These are phyloP conservation scores for Polygonum maritimum DNA, from an alignment of 148 eudicot genomes.

Conservation along the genomic window DNA sequence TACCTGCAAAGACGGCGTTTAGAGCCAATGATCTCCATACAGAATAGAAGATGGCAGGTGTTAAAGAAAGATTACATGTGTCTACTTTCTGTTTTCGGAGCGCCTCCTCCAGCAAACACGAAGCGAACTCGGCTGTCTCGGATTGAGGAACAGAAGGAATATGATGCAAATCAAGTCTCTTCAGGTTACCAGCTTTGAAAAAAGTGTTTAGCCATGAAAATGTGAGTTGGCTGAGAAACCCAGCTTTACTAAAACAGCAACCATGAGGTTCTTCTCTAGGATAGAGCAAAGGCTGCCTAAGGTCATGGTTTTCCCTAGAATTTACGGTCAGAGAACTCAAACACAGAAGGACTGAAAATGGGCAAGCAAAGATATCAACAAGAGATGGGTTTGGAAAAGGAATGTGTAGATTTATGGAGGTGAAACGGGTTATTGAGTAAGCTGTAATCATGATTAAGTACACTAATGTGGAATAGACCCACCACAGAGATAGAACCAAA, in stretches of 20 bases:
- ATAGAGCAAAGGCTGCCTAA: slow-evolving; percentile 39
- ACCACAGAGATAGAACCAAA: slow-evolving; percentile 49
- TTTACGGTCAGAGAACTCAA: slow-evolving; percentile 20
- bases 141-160: slow-evolving; percentile 56
- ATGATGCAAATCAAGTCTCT: slow-evolving; percentile 43
- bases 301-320: slow-evolving; percentile 16
- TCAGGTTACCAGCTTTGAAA: slow-evolving; percentile 44
- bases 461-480: slow-evolving; percentile 38
- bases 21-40: slow-evolving; percentile 52
- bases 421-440: slow-evolving; percentile 23
- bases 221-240: slow-evolving; percentile 54
- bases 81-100: slow-evolving; percentile 42
- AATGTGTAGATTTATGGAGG: slow-evolving; percentile 19
- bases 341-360: slow-evolving; percentile 48
- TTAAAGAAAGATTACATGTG: slow-evolving; percentile 23
- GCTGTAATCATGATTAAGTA: slow-evolving; percentile 23
- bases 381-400: slow-evolving; percentile 31
- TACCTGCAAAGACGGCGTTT: slow-evolving; percentile 80
- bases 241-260: slow-evolving; percentile 32
- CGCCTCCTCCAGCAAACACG: slow-evolving; percentile 56
- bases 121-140: slow-evolving; percentile 57
- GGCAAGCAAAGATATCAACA: slow-evolving; percentile 44
- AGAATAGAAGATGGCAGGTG: slow-evolving; percentile 40
- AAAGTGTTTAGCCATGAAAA: slow-evolving; percentile 86
- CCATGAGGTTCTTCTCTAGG: not conserved